Evolutionary conservation across 2,329 filamentous ascomycete species (phyloP).

Genomic region (Cercospora sp.): DNA sequence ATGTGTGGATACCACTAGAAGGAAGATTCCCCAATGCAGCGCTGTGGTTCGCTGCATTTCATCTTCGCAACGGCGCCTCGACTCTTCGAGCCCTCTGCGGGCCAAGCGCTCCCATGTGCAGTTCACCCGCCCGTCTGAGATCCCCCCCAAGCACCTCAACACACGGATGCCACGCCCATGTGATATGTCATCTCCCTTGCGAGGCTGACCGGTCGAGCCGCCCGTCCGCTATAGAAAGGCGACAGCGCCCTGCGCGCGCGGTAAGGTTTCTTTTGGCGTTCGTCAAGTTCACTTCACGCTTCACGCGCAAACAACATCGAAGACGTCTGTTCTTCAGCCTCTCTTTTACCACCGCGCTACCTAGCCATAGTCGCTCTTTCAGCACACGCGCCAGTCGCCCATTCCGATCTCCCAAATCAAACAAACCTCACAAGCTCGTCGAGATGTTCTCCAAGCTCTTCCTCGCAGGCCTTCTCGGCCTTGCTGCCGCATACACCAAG

Average conservation of each 20-base stretch:
- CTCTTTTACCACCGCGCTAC: constrained; percentile 37
- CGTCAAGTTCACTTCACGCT: constrained; percentile 17
- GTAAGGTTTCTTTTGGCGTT: constrained; percentile 1
- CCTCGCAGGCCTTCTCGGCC: constrained; percentile 54
- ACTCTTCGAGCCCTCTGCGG: background rate
- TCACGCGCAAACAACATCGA: constrained; percentile 9
- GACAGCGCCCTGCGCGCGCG: background rate
- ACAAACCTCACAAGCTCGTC: constrained; percentile 9
- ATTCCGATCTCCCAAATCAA: background rate
- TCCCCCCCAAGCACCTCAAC: background rate
- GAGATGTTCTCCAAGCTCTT: constrained; percentile 49
- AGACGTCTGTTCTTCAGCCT: constrained; percentile 33
- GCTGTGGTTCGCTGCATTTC: background rate
- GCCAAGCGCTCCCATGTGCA: constrained; percentile 1
- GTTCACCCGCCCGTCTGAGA: constrained; percentile 1
- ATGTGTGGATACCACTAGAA: constrained; percentile 10
- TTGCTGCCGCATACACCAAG: constrained; percentile 46
- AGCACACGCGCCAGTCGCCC: constrained; percentile 3
- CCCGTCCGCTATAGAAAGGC: constrained; percentile 13
- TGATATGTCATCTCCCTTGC: background rate
- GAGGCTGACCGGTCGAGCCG: background rate
- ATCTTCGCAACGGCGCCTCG: background rate
- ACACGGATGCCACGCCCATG: background rate
- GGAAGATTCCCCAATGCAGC: background rate
- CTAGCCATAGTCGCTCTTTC: constrained; percentile 30